These are phyloP conservation scores for Adenanthera pavonina DNA, from an alignment of 306 rosid genomes.

Conservation along the genomic window DNA sequence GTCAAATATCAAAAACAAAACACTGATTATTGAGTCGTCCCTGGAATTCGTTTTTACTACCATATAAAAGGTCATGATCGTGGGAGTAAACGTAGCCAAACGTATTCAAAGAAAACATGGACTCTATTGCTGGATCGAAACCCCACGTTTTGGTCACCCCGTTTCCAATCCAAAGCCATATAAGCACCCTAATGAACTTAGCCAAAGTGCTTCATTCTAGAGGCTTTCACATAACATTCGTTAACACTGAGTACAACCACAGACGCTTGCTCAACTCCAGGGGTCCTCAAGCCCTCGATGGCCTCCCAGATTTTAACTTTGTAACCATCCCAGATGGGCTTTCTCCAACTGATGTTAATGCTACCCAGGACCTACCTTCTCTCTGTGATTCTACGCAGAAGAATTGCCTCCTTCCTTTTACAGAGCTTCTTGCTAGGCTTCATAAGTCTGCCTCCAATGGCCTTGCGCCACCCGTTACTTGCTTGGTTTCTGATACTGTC, in stretches of 20 bases:
- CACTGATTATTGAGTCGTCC: too few species aligned
- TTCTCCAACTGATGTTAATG: background rate
- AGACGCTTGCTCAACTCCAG: background rate
- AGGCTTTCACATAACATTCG: background rate
- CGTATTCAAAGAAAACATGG: too few species aligned
- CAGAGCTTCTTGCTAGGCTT: conserved; percentile 10
- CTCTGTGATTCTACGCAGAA: conserved; percentile 4
- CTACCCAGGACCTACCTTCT: conserved; percentile 22
- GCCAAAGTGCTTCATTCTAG: background rate
- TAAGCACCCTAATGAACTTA: background rate
- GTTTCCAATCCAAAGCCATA: background rate
- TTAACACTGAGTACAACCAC: conserved; percentile 26
- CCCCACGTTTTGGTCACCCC: background rate
- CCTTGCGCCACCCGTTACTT: background rate
- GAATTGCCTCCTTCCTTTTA: background rate
- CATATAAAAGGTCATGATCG: too few species aligned
- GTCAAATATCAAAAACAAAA: too few species aligned
- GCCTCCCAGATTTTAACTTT: background rate
- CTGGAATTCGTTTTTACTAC: too few species aligned
- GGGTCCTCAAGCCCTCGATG: background rate
- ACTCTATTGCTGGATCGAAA: background rate
- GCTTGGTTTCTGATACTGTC: conserved; percentile 17
- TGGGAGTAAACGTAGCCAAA: too few species aligned
- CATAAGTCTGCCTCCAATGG: conserved; percentile 2
- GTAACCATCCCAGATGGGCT: background rate